Evolutionary conservation across 2,329 filamentous ascomycete species (phyloP), one percentile per base, ranked within the genome.

Genomic region (Sporothrix variecibatus): DNA sequence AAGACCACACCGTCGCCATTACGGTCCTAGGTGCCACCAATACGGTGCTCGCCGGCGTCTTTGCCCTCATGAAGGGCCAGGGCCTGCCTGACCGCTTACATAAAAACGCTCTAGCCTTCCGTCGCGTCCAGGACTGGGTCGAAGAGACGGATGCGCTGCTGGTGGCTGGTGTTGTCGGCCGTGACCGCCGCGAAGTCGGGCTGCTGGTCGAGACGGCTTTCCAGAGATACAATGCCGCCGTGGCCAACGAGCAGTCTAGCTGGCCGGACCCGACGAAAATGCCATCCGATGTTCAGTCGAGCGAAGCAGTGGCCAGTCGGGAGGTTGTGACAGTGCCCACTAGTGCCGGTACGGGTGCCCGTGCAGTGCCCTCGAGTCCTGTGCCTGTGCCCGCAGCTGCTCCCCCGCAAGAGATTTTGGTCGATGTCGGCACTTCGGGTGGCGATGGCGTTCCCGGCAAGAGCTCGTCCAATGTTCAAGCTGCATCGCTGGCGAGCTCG

Each of bases 21-120:
- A 89, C 88, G 11, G 80, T 88, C 0, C 82, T 92, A 0, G 90
- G 91, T 2, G 89, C 89, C 0, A 79, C 89, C 12, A 92, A 92
- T 78, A 91, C 89, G 2, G 81, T 90, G 3, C 84, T 91, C 6
- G 90, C 90, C 0, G 90, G 91, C 20, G 81, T 90, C 0, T 80
- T 92, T 26, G 89, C 89, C 0, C 84, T 88, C 8, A 78, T 88
- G 65, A 87, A 87, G 78, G 85, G 86, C 4, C 85, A 86, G 58
- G 87, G 86, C 0, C 77, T 88, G 71, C 86, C 86, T 0, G 84
- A 86, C 76, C 79, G 84, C 20, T 75, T 88, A 23, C 81, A 84
- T 56, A 84, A 85, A 70, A 84, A 88, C 73, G 83, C 84, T 51
- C 81, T 84, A 20, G 84, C 84, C 60, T 86, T 85, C 77, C 79